Evolutionary conservation across 2,329 filamentous ascomycete species (phyloP).

Genomic region (Claviceps paspali): DNA sequence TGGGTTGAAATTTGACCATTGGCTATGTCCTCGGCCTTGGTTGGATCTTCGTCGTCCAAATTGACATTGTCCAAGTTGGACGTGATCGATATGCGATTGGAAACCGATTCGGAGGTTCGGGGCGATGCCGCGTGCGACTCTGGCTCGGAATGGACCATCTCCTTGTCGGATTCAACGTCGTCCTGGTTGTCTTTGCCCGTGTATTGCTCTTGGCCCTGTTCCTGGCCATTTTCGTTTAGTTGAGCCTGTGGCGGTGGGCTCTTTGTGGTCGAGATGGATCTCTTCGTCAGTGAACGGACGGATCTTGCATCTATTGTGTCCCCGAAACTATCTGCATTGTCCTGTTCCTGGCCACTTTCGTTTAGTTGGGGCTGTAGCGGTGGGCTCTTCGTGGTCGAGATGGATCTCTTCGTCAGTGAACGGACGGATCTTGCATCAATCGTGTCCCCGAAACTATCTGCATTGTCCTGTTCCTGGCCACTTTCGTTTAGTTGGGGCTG

Average conservation of each 20-base stretch:
- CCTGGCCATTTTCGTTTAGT: background rate
- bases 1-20: background rate
- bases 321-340: slow-evolving; percentile 25
- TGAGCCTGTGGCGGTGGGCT: slow-evolving; percentile 11
- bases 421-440: slow-evolving; percentile 48
- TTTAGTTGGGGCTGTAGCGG: slow-evolving; percentile 7
- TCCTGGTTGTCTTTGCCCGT: slow-evolving; percentile 8
- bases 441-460: slow-evolving; percentile 38
- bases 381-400: slow-evolving; percentile 19
- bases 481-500: slow-evolving; percentile 2
- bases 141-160: slow-evolving; percentile 7
- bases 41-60: slow-evolving; percentile 42
- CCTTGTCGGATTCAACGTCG: slow-evolving; percentile 6
- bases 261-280: slow-evolving; percentile 22
- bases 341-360: background rate
- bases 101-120: slow-evolving; percentile 23
- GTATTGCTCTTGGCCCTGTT: slow-evolving; percentile 2
- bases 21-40: slow-evolving; percentile 19
- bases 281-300: slow-evolving; percentile 46
- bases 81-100: slow-evolving; percentile 30
- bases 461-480: slow-evolving; percentile 25
- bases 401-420: slow-evolving; percentile 41
- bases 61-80: slow-evolving; percentile 47
- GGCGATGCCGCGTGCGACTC: slow-evolving; percentile 10
- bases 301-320: slow-evolving; percentile 58